Conservation (phyloP, 2,329 filamentous ascomycete species). For the Clarireedia sp. region DNA sequence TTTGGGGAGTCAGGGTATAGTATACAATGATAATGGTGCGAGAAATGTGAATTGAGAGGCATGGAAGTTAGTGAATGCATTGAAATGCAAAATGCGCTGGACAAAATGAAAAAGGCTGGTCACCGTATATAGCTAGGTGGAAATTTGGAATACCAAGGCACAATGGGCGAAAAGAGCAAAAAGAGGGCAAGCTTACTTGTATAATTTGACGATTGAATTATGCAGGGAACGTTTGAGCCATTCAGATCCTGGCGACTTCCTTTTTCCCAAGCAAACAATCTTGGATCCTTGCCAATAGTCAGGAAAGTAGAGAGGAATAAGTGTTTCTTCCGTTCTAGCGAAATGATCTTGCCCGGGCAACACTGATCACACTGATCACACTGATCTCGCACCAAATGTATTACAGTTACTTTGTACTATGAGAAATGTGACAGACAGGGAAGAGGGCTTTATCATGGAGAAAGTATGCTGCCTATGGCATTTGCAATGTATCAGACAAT, state of each 20-base stretch:
- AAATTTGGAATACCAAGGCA: neutral
- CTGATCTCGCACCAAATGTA: neutral
- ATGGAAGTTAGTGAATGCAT: neutral
- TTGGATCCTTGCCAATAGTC: neutral
- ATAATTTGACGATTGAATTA: neutral
- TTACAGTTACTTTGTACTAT: too few relatives aligned
- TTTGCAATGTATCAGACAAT: neutral
- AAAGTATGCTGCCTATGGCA: too few relatives aligned
- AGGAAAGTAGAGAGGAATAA: neutral
- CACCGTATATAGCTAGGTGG: neutral
- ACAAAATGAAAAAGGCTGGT: slow-evolving; percentile 8
- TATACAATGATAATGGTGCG: neutral
- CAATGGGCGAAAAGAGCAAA: neutral
- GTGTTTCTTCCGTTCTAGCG: too few relatives aligned
- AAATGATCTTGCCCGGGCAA: neutral
- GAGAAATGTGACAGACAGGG: neutral
- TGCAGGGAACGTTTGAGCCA: neutral
- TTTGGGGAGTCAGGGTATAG: neutral
- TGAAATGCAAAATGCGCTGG: slow-evolving; percentile 11
- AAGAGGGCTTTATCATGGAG: too few relatives aligned
- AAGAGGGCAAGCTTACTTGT: neutral
- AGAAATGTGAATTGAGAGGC: neutral
- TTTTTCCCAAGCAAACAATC: neutral
- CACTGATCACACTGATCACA: neutral
- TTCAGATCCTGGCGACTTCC: neutral